These are phyloP conservation scores for Tilletiopsis washingtonensis DNA, from an alignment of 1,284 basidiomycete genomes.

Conservation along the genomic window DNA sequence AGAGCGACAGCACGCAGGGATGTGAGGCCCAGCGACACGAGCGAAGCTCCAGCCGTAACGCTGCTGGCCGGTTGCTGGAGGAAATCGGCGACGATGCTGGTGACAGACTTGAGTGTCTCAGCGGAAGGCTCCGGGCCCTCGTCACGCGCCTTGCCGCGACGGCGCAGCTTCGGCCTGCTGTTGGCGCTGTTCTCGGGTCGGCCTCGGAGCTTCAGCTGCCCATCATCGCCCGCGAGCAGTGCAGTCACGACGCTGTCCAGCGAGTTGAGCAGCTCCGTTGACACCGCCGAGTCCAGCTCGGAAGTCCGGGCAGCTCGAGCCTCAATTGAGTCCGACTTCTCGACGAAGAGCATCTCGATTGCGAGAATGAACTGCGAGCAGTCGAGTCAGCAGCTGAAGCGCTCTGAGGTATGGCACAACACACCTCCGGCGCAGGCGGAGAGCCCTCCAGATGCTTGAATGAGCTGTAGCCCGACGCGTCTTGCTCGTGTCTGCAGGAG, in stretches of 20 bases:
- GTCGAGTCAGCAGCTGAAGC: too few species aligned
- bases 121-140: neutral
- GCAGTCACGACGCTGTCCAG: too few species aligned
- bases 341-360: neutral
- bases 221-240: too few species aligned
- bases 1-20: neutral
- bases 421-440: neutral
- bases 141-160: too few species aligned
- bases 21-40: neutral
- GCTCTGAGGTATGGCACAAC: too few species aligned
- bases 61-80: neutral
- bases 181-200: too few species aligned
- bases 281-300: too few species aligned
- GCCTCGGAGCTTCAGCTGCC: too few species aligned
- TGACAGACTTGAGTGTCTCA: neutral
- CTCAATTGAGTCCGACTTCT: neutral
- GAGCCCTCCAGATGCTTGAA: neutral
- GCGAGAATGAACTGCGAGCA: neutral
- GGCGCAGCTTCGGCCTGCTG: too few species aligned
- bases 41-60: neutral
- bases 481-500: neutral
- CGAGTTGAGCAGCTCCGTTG: too few species aligned
- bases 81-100: neutral
- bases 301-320: neutral
- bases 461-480: neutral